phyloP scores from a whole-genome alignment of 352 stramenopile species.

The Plasmopara halstedii region DNA sequence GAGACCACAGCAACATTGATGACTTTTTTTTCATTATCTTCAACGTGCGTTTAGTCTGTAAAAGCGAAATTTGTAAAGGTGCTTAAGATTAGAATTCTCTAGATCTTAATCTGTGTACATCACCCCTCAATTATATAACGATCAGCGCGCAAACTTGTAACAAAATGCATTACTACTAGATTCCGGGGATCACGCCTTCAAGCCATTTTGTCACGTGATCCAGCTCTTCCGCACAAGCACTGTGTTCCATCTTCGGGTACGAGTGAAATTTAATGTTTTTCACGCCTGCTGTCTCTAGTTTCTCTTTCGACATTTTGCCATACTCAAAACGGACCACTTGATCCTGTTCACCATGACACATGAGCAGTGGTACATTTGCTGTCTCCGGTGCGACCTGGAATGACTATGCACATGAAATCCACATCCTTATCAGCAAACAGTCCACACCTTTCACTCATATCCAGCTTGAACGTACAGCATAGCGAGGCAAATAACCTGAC shows the following conservation, averaged over 20 bases:
- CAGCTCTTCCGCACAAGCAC: conserved; percentile 55
- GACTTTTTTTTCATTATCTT: no score
- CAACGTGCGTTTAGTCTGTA: no score
- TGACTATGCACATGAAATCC: conserved; percentile 13
- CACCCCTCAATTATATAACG: no score
- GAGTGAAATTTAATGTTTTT: conserved; percentile 53
- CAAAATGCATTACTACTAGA: conserved; percentile 7
- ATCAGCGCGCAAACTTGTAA: no score
- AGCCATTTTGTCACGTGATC: conserved; percentile 61
- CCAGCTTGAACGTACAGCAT: conserved; percentile 18
- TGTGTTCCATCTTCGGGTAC: conserved; percentile 62
- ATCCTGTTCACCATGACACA: conserved; percentile 72
- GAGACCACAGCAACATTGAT: no score
- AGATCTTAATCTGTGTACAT: no score
- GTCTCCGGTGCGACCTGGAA: conserved; percentile 45
- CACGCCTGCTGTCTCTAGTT: conserved; percentile 42
- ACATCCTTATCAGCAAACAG: neutral
- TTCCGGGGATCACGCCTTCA: conserved; percentile 36
- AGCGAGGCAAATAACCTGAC: conserved; percentile 67
- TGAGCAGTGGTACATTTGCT: conserved; percentile 58
- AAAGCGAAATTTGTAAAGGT: no score
- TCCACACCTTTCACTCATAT: no score
- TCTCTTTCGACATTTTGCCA: conserved; percentile 48
- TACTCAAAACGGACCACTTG: conserved; percentile 56
- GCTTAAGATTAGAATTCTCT: no score